These are phyloP conservation scores for Talaromyces stipitatus DNA, from an alignment of 495 filamentous ascomycete species.

Conservation along the genomic window DNA sequence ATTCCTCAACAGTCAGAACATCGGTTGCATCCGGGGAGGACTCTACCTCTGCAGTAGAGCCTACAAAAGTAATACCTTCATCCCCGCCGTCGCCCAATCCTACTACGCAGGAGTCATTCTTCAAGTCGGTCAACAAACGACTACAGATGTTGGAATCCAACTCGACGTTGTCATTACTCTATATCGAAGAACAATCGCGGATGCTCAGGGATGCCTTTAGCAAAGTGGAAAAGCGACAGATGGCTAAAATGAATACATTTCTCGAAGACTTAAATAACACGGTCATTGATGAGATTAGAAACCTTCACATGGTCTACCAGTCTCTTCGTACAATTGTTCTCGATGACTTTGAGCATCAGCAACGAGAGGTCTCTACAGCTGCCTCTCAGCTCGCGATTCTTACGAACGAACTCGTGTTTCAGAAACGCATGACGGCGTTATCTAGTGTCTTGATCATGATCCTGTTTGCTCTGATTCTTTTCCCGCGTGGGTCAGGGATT, in stretches of 20 bases:
- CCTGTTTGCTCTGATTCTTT: conserved; percentile 82
- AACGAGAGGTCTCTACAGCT: conserved; percentile 75
- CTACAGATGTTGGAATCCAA: conserved; percentile 87
- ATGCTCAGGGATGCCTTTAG: conserved; percentile 86
- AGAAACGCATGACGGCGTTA: conserved; percentile 87
- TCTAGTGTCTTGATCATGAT: conserved; percentile 81
- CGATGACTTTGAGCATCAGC: conserved; percentile 80
- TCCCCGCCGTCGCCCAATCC: conserved; percentile 59
- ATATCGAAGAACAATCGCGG: conserved; percentile 92
- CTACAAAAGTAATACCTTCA: conserved; percentile 42
- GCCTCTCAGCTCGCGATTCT: conserved; percentile 73
- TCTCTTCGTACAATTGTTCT: conserved; percentile 94
- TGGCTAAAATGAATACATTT: conserved; percentile 73
- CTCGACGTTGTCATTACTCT: conserved; percentile 85
- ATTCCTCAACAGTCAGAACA: neutral
- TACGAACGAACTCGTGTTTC: conserved; percentile 90
- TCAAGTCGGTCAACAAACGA: conserved; percentile 91
- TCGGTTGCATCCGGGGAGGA: conserved; percentile 22
- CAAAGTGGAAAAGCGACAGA: conserved; percentile 83
- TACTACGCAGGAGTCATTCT: conserved; percentile 92
- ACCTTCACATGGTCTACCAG: conserved; percentile 81
- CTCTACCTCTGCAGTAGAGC: conserved; percentile 19
- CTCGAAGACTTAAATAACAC: conserved; percentile 78
- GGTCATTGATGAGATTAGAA: conserved; percentile 75
- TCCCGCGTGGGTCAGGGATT: conserved; percentile 40